Evolutionary conservation across 2,329 filamentous ascomycete genomes (phyloP).

Genomic region (Phialophora verrucosa): DNA sequence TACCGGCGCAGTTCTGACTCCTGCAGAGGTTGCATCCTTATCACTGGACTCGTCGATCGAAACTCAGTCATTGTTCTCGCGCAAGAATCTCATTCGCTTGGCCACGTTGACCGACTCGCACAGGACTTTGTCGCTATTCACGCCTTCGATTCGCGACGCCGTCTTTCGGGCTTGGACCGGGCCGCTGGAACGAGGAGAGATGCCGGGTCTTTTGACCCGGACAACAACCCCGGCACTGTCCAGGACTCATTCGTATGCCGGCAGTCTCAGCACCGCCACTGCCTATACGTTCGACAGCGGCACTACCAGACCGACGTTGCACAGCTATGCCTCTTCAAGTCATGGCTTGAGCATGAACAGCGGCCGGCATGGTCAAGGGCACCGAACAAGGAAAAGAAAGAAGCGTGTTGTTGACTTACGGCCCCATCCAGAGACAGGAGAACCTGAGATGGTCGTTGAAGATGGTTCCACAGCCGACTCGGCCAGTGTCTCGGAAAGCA

Average conservation of each 20-base stretch:
- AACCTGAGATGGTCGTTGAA: slow-evolving; percentile 50
- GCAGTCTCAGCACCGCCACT: slow-evolving; percentile 55
- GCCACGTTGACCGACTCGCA: slow-evolving; percentile 86
- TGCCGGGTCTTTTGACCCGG: slow-evolving; percentile 42
- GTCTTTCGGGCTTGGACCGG: slow-evolving; percentile 93
- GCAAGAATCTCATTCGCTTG: slow-evolving; percentile 87
- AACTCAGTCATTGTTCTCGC: slow-evolving; percentile 87
- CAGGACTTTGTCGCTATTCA: slow-evolving; percentile 87
- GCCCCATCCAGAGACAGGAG: slow-evolving; percentile 48
- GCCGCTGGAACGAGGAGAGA: slow-evolving; percentile 71
- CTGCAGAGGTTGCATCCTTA: slow-evolving; percentile 75
- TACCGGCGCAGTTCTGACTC: slow-evolving; percentile 76
- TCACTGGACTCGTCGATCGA: slow-evolving; percentile 80
- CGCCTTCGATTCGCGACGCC: slow-evolving; percentile 84
- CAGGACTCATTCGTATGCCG: slow-evolving; percentile 68
- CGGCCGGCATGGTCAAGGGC: slow-evolving; percentile 52
- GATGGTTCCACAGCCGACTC: slow-evolving; percentile 45
- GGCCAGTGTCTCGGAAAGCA: slow-evolving; percentile 47
- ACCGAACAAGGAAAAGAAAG: slow-evolving; percentile 55
- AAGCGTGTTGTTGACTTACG: slow-evolving; percentile 57
- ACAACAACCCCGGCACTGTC: slow-evolving; percentile 59
- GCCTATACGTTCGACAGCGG: slow-evolving; percentile 76
- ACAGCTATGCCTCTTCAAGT: slow-evolving; percentile 45
- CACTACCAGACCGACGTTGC: slow-evolving; percentile 62
- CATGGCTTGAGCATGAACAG: slow-evolving; percentile 50